Percentiles rank a stretch among this genome's conserved stretches.
These are phyloP conservation scores for Rutstroemia sp. DNA, from an alignment of 2,329 filamentous ascomycete genomes.

Conservation along the genomic window DNA sequence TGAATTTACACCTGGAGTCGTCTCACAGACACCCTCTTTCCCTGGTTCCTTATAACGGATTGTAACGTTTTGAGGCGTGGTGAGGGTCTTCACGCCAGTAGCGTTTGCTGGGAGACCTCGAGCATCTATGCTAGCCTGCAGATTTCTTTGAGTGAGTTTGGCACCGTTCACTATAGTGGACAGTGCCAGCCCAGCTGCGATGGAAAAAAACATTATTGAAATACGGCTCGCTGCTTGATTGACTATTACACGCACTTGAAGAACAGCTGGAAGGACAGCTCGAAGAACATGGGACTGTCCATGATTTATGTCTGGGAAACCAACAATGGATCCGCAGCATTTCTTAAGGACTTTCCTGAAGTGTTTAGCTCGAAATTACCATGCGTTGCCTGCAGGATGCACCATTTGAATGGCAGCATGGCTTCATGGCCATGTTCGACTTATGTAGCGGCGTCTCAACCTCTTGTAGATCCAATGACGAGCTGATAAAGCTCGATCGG, in stretches of 20 bases:
- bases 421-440: background rate
- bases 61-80: slow-evolving; percentile 33
- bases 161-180: slow-evolving; percentile 9
- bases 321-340: background rate
- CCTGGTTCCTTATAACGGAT: slow-evolving; percentile 42
- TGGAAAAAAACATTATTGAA: slow-evolving; percentile 7
- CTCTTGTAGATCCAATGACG: background rate
- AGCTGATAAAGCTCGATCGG: background rate
- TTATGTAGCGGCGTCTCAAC: background rate
- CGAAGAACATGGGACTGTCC: background rate
- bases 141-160: slow-evolving; percentile 14
- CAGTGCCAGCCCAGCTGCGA: slow-evolving; percentile 11
- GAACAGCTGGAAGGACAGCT: too few relatives aligned
- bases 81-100: slow-evolving; percentile 32
- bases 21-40: slow-evolving; percentile 23
- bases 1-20: slow-evolving; percentile 24
- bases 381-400: background rate
- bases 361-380: background rate
- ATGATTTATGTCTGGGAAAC: background rate
- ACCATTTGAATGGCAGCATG: background rate
- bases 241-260: background rate
- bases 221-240: background rate
- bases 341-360: slow-evolving; percentile 5
- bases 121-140: slow-evolving; percentile 17
- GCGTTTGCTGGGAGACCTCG: slow-evolving; percentile 35